phyloP scores from a whole-genome alignment of 495 filamentous ascomycete species.

The Penicillium macrosclerotiorum region DNA sequence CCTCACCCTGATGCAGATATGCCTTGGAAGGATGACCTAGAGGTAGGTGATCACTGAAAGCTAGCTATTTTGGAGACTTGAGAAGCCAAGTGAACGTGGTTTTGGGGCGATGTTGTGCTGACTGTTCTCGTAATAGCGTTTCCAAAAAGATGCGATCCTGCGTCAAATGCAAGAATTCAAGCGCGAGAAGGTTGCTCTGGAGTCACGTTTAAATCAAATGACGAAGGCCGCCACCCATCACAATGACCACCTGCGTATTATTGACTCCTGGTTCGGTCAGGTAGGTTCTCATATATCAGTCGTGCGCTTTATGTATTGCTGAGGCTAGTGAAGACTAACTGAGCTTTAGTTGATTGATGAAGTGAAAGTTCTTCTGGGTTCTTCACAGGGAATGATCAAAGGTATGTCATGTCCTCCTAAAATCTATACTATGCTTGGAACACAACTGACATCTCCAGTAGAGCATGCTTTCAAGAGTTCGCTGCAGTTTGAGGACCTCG shows the following conservation, averaged over 20 bases:
- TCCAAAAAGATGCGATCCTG: conserved; percentile 95
- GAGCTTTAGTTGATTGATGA: conserved; percentile 76
- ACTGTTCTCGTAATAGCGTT: conserved; percentile 58
- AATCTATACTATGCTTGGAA: not conserved
- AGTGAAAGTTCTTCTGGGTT: conserved; percentile 64
- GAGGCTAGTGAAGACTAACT: not conserved
- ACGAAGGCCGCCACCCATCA: conserved; percentile 73
- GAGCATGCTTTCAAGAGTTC: conserved; percentile 32
- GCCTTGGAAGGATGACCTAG: conserved; percentile 82
- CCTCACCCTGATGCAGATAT: conserved; percentile 75
- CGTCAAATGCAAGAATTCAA: conserved; percentile 98
- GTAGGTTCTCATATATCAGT: too few species aligned
- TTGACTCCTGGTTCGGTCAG: conserved; percentile 91
- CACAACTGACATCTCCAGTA: conserved; percentile 20
- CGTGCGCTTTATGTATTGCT: too few species aligned
- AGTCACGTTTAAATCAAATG: conserved; percentile 71
- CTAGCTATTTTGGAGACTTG: not conserved
- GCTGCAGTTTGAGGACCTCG: conserved; percentile 35
- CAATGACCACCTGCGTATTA: conserved; percentile 85
- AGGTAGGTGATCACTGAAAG: conserved; percentile 58
- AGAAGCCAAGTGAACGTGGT: not conserved
- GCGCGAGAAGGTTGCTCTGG: conserved; percentile 75
- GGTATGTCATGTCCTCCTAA: conserved; percentile 40
- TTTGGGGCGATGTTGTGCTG: conserved; percentile 1
- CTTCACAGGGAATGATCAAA: conserved; percentile 51